A percentile compares a stretch with the other conserved stretches of the same genome.
Evolutionary conservation across 2,329 filamentous ascomycete species (phyloP).

Genomic region (Parastagonospora nodorum): DNA sequence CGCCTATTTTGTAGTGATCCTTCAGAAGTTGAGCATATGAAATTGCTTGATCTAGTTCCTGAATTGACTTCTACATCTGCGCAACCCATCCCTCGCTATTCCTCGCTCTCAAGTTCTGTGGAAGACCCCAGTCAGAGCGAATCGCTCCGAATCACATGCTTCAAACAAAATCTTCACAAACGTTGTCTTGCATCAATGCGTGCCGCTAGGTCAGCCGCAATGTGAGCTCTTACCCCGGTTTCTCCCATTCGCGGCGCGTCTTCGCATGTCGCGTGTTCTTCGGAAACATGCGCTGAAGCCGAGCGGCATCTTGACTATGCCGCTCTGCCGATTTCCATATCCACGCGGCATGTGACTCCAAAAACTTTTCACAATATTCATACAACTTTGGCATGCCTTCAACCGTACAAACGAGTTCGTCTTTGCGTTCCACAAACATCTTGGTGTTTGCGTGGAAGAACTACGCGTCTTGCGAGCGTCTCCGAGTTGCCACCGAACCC

Average conservation of each 20-base stretch:
- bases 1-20: background rate
- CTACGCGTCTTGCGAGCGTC: slow-evolving; percentile 3
- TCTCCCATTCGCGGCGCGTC: slow-evolving; percentile 14
- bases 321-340: slow-evolving; percentile 20
- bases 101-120: no score
- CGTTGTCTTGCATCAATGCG: background rate
- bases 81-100: no score
- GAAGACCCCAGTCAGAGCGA: no score
- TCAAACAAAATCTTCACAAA: background rate
- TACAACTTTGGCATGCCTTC: no score
- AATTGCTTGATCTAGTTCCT: no score
- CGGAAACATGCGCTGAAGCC: slow-evolving; percentile 14
- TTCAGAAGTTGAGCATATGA: no score
- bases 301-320: slow-evolving; percentile 29
- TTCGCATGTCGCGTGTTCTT: slow-evolving; percentile 21
- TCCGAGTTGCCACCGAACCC: slow-evolving; percentile 22
- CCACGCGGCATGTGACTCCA: no score
- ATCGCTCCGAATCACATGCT: no score
- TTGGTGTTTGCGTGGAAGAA: background rate
- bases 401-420: no score
- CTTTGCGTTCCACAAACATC: background rate
- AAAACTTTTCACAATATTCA: no score
- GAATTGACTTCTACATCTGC: no score
- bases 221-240: slow-evolving; percentile 19
- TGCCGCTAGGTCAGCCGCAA: slow-evolving; percentile 17